A percentile compares a stretch with the other conserved stretches of the same genome.
Conservation (phyloP, 805 yeast species). For the Metschnikowia cerradonensis region DNA sequence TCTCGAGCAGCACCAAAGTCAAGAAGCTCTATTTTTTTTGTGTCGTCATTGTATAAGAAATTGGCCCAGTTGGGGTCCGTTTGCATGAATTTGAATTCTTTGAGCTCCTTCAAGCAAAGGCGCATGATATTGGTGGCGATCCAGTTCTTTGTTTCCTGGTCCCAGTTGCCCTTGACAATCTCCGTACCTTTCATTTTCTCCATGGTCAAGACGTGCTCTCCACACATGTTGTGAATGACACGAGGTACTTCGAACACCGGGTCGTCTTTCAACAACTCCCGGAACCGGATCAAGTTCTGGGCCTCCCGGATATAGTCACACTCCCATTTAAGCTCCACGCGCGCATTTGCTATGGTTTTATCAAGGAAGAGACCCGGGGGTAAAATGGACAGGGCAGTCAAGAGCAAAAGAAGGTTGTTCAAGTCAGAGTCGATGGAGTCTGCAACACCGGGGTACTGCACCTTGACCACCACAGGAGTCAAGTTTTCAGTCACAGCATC, state of each 20-base stretch:
- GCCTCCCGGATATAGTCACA: conserved; percentile 95
- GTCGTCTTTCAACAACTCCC: conserved; percentile 49
- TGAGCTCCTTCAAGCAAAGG: conserved; percentile 80
- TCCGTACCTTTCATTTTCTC: conserved; percentile 79
- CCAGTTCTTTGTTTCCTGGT: conserved; percentile 71
- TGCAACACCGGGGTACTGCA: conserved; percentile 96
- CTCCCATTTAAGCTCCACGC: conserved; percentile 94
- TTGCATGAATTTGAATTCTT: conserved; percentile 86
- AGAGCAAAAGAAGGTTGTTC: conserved; percentile 73
- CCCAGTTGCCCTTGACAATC: conserved; percentile 71
- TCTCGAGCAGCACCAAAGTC: conserved; percentile 96
- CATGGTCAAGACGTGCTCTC: conserved; percentile 86
- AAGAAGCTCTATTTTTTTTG: conserved; percentile 72
- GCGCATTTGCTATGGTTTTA: conserved; percentile 86
- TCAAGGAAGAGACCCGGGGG: conserved; percentile 93
- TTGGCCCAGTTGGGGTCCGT: conserved; percentile 99
- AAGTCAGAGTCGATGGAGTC: conserved; percentile 91
- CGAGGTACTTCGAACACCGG: conserved; percentile 74
- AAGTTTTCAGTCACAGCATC: conserved; percentile 65
- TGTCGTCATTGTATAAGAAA: conserved; percentile 73
- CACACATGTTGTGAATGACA: conserved; percentile 73
- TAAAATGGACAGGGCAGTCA: conserved; percentile 80
- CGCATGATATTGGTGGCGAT: conserved; percentile 85
- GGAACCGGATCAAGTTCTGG: conserved; percentile 62
- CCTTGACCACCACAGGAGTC: conserved; percentile 84